Conservation (phyloP, 2,329 filamentous ascomycete genomes). For the Fusarium nisikadoi region DNA sequence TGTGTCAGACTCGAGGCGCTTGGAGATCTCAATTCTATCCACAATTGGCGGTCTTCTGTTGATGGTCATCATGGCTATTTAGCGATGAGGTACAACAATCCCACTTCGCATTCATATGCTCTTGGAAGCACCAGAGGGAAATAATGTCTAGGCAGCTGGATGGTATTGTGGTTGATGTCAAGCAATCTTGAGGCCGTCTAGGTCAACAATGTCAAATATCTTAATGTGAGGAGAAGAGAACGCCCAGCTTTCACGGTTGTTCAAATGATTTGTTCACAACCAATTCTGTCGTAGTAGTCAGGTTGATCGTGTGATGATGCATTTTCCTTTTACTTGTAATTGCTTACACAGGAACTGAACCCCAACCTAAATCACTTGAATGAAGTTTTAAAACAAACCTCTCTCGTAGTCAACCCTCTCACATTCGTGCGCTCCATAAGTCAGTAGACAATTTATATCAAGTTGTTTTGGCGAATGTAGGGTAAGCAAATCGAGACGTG, state of each 20-base stretch:
- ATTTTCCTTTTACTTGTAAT: too few species aligned
- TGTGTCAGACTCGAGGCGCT: conserved; percentile 42
- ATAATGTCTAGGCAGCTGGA: conserved; percentile 2
- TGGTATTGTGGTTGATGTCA: conserved; percentile 15
- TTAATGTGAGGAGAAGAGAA: background rate
- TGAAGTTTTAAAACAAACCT: accelerated
- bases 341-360: background rate
- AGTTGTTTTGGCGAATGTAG: conserved; percentile 7
- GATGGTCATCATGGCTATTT: conserved; percentile 37
- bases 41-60: conserved; percentile 43
- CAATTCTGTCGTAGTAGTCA: background rate
- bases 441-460: background rate
- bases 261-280: background rate
- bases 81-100: background rate
- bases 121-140: background rate
- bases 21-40: conserved; percentile 34
- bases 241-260: background rate
- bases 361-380: accelerated
- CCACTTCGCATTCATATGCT: background rate
- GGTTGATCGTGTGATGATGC: background rate
- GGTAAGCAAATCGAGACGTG: conserved; percentile 23
- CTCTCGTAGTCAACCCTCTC: accelerated
- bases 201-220: background rate
- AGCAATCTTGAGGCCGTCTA: conserved; percentile 17
- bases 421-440: accelerated